Percentiles rank a stretch among this genome's conserved stretches.
These are phyloP conservation scores for Aegilops tauschii DNA, from an alignment of 176 grass and related monocot species.

Conservation along the genomic window DNA sequence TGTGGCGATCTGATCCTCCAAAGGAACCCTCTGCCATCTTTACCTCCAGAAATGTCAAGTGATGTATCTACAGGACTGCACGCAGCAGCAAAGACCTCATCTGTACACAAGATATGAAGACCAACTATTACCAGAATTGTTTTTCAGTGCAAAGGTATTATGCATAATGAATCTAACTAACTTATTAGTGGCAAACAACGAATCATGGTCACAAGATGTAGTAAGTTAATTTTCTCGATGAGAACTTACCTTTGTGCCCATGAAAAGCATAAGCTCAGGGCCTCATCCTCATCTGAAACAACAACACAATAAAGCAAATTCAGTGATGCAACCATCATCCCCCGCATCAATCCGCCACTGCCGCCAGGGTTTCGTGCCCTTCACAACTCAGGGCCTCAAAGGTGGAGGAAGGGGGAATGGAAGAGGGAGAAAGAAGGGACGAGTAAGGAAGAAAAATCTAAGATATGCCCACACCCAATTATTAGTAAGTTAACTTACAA, in stretches of 20 bases:
- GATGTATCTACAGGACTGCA: conserved; percentile 70
- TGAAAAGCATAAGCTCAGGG: conserved; percentile 35
- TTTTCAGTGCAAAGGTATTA: neutral
- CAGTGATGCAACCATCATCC: too few relatives aligned
- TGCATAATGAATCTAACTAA: neutral
- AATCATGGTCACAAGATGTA: neutral
- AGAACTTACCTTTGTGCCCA: conserved; percentile 47
- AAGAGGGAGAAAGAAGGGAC: too few relatives aligned
- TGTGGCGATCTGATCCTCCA: conserved; percentile 80
- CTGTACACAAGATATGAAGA: conserved; percentile 38
- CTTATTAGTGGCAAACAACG: neutral
- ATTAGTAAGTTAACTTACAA: too few relatives aligned
- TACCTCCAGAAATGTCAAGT: conserved; percentile 32
- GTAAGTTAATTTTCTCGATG: neutral
- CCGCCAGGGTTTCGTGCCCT: too few relatives aligned
- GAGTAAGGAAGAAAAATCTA: too few relatives aligned
- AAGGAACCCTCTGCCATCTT: conserved; percentile 83
- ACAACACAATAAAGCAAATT: neutral
- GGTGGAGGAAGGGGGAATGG: too few relatives aligned
- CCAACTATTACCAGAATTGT: neutral
- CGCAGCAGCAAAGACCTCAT: conserved; percentile 67
- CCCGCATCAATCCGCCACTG: too few relatives aligned
- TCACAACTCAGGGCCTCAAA: too few relatives aligned
- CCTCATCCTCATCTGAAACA: conserved; percentile 25
- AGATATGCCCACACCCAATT: too few relatives aligned